Conservation (phyloP, 257 asterid species). For the Thymus quinquecostatus region DNA sequence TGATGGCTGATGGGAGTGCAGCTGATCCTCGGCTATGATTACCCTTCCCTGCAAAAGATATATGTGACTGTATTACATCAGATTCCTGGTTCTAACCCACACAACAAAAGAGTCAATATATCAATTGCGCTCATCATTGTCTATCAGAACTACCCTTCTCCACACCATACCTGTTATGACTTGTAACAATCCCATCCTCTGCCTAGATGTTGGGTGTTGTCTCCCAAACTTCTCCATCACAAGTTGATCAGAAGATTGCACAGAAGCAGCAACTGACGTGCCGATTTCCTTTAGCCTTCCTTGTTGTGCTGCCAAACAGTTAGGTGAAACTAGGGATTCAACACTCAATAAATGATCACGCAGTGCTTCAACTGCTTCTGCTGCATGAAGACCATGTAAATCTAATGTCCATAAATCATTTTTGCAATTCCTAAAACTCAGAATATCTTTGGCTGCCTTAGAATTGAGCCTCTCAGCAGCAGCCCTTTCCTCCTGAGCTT, state of each 20-base stretch:
- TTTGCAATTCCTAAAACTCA: slow-evolving; percentile 55
- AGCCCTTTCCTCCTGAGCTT: slow-evolving; percentile 80
- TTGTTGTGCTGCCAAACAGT: slow-evolving; percentile 26
- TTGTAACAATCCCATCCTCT: slow-evolving; percentile 54
- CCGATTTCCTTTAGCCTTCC: slow-evolving; percentile 38
- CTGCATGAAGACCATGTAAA: slow-evolving; percentile 94
- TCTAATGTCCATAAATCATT: slow-evolving; percentile 85
- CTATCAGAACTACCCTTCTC: too few species aligned
- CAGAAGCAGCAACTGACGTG: slow-evolving; percentile 34
- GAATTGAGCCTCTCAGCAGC: slow-evolving; percentile 71
- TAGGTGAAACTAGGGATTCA: slow-evolving; percentile 51
- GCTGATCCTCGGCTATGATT: slow-evolving; percentile 82
- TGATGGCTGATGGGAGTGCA: slow-evolving; percentile 75
- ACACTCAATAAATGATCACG: slow-evolving; percentile 60
- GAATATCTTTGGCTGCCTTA: slow-evolving; percentile 82
- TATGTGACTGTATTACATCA: neutral
- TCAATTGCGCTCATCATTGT: neutral
- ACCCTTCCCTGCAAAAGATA: slow-evolving; percentile 68
- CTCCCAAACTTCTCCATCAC: slow-evolving; percentile 38
- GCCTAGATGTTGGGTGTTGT: slow-evolving; percentile 42
- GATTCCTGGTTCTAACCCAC: slow-evolving; percentile 12
- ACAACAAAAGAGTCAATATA: slow-evolving; percentile 3
- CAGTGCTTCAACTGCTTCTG: slow-evolving; percentile 87
- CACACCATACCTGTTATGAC: slow-evolving; percentile 81
- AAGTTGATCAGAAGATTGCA: slow-evolving; percentile 33